phyloP scores from a whole-genome alignment of 306 rosid species.

The Cicer chorassanicum region DNA sequence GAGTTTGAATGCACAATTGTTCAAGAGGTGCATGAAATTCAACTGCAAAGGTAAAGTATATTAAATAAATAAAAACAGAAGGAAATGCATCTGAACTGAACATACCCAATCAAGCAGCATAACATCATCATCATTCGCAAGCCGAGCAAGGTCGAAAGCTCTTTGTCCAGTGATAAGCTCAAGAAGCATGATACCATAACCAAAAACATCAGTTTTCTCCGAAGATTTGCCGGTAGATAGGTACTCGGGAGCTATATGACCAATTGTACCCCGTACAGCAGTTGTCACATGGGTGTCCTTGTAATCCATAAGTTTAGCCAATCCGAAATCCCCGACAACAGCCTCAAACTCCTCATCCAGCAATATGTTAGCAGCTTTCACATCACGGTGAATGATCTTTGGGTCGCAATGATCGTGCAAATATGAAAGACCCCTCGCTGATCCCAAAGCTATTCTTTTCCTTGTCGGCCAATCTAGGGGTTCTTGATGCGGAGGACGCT shows the following conservation, averaged over 20 bases:
- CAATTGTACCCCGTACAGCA: slow-evolving; percentile 94
- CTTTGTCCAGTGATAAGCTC: slow-evolving; percentile 97
- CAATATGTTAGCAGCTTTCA: slow-evolving; percentile 95
- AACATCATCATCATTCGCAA: slow-evolving; percentile 97
- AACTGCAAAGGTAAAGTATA: slow-evolving; percentile 16
- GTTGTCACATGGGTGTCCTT: slow-evolving; percentile 98
- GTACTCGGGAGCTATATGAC: slow-evolving; percentile 97
- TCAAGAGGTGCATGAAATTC: slow-evolving; percentile 35
- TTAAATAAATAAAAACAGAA: slow-evolving; percentile 9
- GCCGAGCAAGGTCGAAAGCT: slow-evolving; percentile 97
- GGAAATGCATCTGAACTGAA: slow-evolving; percentile 8
- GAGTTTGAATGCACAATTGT: background rate
- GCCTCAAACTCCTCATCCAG: slow-evolving; percentile 99
- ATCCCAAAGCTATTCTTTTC: slow-evolving; percentile 93
- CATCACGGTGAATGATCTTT: slow-evolving; percentile 96
- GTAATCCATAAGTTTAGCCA: slow-evolving; percentile 99
- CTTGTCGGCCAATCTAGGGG: slow-evolving; percentile 98
- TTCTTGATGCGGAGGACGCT: slow-evolving; percentile 82
- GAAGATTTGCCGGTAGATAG: slow-evolving; percentile 93
- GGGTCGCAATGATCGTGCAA: slow-evolving; percentile 99
- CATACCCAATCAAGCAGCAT: slow-evolving; percentile 99
- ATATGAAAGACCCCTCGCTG: slow-evolving; percentile 97
- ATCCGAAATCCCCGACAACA: slow-evolving; percentile 95
- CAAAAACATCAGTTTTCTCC: slow-evolving; percentile 96
- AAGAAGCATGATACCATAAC: slow-evolving; percentile 96